These are phyloP conservation scores for Fusarium goolgardi DNA, from an alignment of 2,329 filamentous ascomycete genomes.

Conservation along the genomic window DNA sequence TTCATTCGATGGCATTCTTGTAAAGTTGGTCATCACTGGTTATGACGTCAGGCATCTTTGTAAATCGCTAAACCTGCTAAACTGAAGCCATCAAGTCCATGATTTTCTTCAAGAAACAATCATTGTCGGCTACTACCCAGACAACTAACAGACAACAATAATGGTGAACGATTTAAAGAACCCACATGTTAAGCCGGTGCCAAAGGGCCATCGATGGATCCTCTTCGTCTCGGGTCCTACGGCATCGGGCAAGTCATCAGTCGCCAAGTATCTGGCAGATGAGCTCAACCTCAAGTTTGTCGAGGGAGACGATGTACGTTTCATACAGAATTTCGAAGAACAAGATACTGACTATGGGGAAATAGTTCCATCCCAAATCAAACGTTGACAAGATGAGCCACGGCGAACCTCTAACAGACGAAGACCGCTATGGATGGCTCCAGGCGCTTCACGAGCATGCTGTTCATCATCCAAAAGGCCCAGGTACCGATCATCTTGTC, in stretches of 20 bases:
- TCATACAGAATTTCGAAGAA: fast-evolving
- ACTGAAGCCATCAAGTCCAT: too few species aligned
- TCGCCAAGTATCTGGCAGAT: slow-evolving; percentile 24
- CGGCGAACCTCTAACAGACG: slow-evolving; percentile 19
- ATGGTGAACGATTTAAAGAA: neutral
- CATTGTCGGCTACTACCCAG: too few species aligned
- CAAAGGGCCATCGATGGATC: slow-evolving; percentile 30
- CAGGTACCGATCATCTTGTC: slow-evolving; percentile 30
- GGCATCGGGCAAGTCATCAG: slow-evolving; percentile 29
- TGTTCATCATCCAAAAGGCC: slow-evolving; percentile 16
- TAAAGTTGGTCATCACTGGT: neutral
- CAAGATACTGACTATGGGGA: neutral
- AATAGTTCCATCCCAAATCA: slow-evolving; percentile 30
- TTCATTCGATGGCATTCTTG: neutral
- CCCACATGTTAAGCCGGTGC: neutral
- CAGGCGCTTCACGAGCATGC: slow-evolving; percentile 25
- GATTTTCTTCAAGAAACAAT: neutral
- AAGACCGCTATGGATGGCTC: slow-evolving; percentile 22
- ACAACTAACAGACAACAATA: neutral
- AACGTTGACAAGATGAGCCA: slow-evolving; percentile 36
- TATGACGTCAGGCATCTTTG: slow-evolving; percentile 16
- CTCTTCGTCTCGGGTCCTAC: slow-evolving; percentile 33
- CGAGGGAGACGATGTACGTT: slow-evolving; percentile 23
- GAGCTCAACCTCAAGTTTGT: slow-evolving; percentile 31
- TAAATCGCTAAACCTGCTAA: neutral